Evolutionary conservation across 176 grass and related monocot genomes (phyloP).

Genomic region (Paspalum notatum): DNA sequence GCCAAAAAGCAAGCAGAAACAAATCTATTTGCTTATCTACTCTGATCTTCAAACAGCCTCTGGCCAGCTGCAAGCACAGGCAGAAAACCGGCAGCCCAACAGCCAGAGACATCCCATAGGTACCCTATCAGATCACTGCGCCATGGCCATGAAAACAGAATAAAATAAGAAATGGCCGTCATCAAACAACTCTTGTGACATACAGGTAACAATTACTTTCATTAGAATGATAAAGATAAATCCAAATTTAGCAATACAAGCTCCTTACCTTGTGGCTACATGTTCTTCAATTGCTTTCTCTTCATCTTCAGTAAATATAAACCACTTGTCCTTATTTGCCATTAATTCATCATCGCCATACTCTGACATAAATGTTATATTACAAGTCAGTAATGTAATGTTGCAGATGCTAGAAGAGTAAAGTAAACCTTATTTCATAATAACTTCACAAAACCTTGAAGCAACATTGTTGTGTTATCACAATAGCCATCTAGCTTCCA

Average conservation of each 20-base stretch:
- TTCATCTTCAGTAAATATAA: constrained; percentile 48
- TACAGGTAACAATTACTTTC: background rate
- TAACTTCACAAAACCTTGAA: constrained; percentile 46
- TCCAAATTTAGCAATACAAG: constrained; percentile 9
- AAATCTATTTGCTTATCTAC: too few relatives aligned
- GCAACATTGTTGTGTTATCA: constrained; percentile 41
- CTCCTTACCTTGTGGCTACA: constrained; percentile 41
- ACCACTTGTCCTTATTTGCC: constrained; percentile 48
- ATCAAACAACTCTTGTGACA: background rate
- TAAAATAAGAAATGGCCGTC: constrained; percentile 11
- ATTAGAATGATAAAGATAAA: background rate
- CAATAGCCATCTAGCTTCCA: constrained; percentile 50
- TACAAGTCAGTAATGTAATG: constrained; percentile 27
- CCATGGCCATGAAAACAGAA: background rate
- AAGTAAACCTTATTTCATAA: constrained; percentile 14
- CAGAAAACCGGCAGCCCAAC: too few relatives aligned
- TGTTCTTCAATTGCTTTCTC: constrained; percentile 48
- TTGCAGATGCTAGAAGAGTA: constrained; percentile 4
- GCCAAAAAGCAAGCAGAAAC: too few relatives aligned
- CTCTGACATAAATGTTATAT: constrained; percentile 40
- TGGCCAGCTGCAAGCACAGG: too few relatives aligned
- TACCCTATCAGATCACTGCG: too few relatives aligned
- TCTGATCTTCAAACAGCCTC: too few relatives aligned
- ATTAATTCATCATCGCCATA: constrained; percentile 30
- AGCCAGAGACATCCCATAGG: too few relatives aligned